Evolutionary conservation across 345 rosid species (phyloP), one percentile per base, ranked within the genome.

Genomic region (Noccaea caerulescens): DNA sequence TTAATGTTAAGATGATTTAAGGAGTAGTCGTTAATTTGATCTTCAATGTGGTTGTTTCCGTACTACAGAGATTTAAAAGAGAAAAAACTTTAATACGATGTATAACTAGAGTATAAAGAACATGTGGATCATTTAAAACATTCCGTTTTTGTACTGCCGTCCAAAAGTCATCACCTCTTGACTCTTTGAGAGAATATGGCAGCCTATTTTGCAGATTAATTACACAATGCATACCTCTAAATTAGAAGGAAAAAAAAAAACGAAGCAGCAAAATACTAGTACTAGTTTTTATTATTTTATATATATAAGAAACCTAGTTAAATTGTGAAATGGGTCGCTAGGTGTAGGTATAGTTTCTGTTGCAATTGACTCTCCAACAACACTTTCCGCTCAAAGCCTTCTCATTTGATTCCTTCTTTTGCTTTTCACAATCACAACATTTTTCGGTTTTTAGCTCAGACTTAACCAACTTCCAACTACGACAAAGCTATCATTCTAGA

Each of bases 311-410:
- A 16, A 16, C 18, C 18, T 16, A 25, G 27, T 25, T 25, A 25
- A 25, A 25, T 25, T 25, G 27, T 25, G 27, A 25, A 39, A 14
- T 59, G n/a, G 14, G 58, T 12, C 3, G 30, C 4, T 27, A 27
- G 30, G 44, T 6, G 54, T 32, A 32, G 69, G 58, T 60, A 16
- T 27, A 23, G 53, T 42, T 52, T 30, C 52, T 60, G 53, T 42
- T 51, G 52, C 61, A 60, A 33, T 42, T 61, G 68, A 71, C 68
- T 71, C 14, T 18, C 45, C 62, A 51, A 71, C 68, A 61, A 71
- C 14, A 50, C 52, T 27, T 34, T 49, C 57, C 7, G 25, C 20
- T 62, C 41, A 41, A 39, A 10, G 4, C 39, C 33, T 39, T 68
- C 18, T 44, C 51, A 9, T 52, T 39, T 51, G 37, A 50, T 51